Evolutionary conservation across 2,329 filamentous ascomycete genomes (phyloP).

Genomic region (Talaromyces marneffei): DNA sequence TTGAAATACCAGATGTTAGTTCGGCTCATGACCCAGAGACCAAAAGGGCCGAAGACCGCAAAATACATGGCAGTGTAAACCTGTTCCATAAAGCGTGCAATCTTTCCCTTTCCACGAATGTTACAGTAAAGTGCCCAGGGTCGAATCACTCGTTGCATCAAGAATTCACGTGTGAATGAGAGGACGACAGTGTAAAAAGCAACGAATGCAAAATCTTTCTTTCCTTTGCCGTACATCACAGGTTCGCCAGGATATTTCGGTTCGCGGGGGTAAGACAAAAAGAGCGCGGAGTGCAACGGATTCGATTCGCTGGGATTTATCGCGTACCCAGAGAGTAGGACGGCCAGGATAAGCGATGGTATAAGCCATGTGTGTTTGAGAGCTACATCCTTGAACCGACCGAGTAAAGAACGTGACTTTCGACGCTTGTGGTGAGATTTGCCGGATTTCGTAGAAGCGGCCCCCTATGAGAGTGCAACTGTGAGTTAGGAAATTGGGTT

Average conservation of each 20-base stretch:
- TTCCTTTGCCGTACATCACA: conserved; percentile 81
- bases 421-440: conserved; percentile 41
- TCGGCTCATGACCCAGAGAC: conserved; percentile 82
- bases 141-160: conserved; percentile 84
- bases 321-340: conserved; percentile 64
- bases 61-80: conserved; percentile 93
- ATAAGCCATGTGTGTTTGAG: conserved; percentile 56
- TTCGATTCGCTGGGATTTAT: conserved; percentile 73
- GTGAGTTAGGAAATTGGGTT: background rate
- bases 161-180: conserved; percentile 88
- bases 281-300: conserved; percentile 73
- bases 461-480: background rate
- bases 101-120: conserved; percentile 68
- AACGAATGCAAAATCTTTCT: conserved; percentile 79
- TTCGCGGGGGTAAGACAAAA: conserved; percentile 78
- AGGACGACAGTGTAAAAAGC: conserved; percentile 83
- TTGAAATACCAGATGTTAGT: conserved; percentile 98
- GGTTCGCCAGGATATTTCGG: conserved; percentile 43
- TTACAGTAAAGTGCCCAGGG: conserved; percentile 67
- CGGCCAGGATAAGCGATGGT: conserved; percentile 62
- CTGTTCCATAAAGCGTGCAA: conserved; percentile 92
- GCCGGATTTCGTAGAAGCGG: conserved; percentile 19
- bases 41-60: conserved; percentile 70
- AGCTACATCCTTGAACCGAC: conserved; percentile 39
- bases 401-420: conserved; percentile 38